Evolutionary conservation across 2,329 filamentous ascomycete genomes (phyloP).

Genomic region (Scedosporium apiospermum): DNA sequence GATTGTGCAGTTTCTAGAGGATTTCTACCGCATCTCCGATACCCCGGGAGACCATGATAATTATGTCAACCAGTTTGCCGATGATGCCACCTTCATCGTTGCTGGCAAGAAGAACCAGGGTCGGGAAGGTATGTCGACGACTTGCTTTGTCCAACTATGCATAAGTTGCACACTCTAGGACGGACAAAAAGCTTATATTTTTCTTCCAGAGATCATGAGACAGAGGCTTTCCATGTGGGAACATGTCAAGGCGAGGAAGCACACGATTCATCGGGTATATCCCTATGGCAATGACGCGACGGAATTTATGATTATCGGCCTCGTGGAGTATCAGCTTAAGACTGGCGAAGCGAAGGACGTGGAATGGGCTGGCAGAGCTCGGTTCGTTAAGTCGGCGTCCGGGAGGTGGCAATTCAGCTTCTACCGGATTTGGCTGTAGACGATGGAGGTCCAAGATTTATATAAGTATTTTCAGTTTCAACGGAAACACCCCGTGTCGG

Average conservation of each 20-base stretch:
- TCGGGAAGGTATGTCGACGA: conserved; percentile 13
- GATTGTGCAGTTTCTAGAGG: conserved; percentile 16
- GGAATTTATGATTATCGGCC: conserved; percentile 23
- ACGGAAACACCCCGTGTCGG: too few species aligned
- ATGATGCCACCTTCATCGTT: conserved; percentile 20
- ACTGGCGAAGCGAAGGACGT: conserved; percentile 20
- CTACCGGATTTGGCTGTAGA: conserved; percentile 40
- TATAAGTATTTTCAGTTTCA: neutral
- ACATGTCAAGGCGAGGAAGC: conserved; percentile 17
- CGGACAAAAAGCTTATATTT: neutral
- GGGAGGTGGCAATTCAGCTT: conserved; percentile 42
- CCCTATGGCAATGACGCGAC: conserved; percentile 16
- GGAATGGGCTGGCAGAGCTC: conserved; percentile 45
- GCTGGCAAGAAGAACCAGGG: conserved; percentile 17
- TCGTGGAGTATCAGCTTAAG: conserved; percentile 17
- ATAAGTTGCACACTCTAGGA: neutral
- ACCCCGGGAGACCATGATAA: conserved; percentile 17
- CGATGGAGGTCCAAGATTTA: neutral
- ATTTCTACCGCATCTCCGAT: conserved; percentile 22
- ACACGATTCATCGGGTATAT: conserved; percentile 19
- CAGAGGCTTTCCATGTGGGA: conserved; percentile 22
- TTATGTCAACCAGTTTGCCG: conserved; percentile 19
- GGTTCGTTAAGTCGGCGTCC: conserved; percentile 31
- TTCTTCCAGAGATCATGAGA: conserved; percentile 17
- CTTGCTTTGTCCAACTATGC: neutral